Conservation (phyloP, 306 rosid genomes). For the Medicago lupulina region DNA sequence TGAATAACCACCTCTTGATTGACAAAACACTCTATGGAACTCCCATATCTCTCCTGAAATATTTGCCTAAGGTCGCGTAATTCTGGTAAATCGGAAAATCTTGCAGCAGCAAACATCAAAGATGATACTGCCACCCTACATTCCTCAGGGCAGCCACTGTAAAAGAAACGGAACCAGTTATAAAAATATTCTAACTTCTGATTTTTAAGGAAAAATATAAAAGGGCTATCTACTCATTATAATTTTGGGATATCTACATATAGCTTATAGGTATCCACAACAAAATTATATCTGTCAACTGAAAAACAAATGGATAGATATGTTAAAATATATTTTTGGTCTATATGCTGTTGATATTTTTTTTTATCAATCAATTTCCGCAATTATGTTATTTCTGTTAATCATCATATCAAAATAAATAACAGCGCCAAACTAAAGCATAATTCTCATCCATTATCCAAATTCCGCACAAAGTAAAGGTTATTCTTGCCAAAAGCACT, state of each 20-base stretch:
- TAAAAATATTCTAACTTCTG: not conserved
- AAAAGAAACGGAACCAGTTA: constrained; percentile 43
- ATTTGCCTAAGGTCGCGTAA: constrained; percentile 87
- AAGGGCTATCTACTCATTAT: constrained; percentile 7
- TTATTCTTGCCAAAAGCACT: constrained; percentile 9
- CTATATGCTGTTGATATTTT: not conserved
- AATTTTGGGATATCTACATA: constrained; percentile 21
- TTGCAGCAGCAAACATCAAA: constrained; percentile 90
- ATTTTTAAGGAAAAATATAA: constrained; percentile 9
- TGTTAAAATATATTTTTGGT: not conserved
- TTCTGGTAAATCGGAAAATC: constrained; percentile 97
- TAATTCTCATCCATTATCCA: not conserved
- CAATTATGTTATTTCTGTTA: too few species aligned
- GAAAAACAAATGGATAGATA: constrained; percentile 14
- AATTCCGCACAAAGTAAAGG: not conserved
- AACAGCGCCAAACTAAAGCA: not conserved
- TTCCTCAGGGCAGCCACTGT: constrained; percentile 94
- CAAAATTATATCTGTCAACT: constrained; percentile 16
- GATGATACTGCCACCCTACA: constrained; percentile 85
- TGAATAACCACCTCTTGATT: constrained; percentile 63
- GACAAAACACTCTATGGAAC: constrained; percentile 60
- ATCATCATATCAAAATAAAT: not conserved
- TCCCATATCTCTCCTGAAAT: constrained; percentile 84
- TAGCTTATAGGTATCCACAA: constrained; percentile 16
- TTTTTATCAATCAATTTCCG: too few species aligned